Percentiles rank a stretch among this genome's conserved stretches.
Evolutionary conservation across 2,329 filamentous ascomycete genomes (phyloP).

Genomic region (Fusarium staphyleae): DNA sequence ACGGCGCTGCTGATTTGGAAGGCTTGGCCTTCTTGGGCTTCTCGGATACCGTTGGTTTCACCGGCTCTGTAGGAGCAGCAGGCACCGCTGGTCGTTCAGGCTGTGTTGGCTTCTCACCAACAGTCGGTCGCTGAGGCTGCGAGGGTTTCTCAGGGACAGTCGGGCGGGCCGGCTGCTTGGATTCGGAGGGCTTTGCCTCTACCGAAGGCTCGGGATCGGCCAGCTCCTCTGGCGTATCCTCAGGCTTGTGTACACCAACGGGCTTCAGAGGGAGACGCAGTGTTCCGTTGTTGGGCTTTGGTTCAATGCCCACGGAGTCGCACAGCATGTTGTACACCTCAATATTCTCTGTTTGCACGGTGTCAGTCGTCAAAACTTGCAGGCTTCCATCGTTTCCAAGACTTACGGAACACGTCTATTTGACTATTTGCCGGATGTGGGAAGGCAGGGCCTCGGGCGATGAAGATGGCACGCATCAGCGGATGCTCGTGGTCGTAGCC

Average conservation of each 20-base stretch:
- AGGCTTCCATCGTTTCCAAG: background rate
- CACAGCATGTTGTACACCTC: slow-evolving; percentile 96
- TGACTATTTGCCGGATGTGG: slow-evolving; percentile 83
- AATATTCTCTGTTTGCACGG: slow-evolving; percentile 81
- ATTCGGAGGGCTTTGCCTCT: slow-evolving; percentile 8
- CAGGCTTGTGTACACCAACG: slow-evolving; percentile 65
- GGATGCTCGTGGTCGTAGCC: slow-evolving; percentile 96
- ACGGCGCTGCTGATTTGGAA: slow-evolving; percentile 21
- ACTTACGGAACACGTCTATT: slow-evolving; percentile 82
- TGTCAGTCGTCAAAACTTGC: slow-evolving; percentile 36
- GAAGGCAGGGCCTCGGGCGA: slow-evolving; percentile 91
- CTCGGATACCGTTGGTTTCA: slow-evolving; percentile 30
- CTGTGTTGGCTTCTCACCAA: slow-evolving; percentile 25
- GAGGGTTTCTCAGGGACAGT: slow-evolving; percentile 28
- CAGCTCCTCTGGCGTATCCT: slow-evolving; percentile 57
- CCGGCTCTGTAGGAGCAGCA: slow-evolving; percentile 19
- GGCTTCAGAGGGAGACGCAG: slow-evolving; percentile 73
- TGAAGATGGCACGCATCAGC: slow-evolving; percentile 94
- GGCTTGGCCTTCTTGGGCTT: slow-evolving; percentile 28
- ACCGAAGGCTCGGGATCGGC: slow-evolving; percentile 56
- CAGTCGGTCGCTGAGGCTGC: slow-evolving; percentile 22
- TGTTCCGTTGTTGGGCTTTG: slow-evolving; percentile 87
- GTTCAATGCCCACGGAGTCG: slow-evolving; percentile 78
- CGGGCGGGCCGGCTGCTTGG: slow-evolving; percentile 34
- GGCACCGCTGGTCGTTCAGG: slow-evolving; percentile 22